Base-by-base conservation (phyloP, 2,329 filamentous ascomycete species). In the Pseudogymnoascus sp. region DNA sequence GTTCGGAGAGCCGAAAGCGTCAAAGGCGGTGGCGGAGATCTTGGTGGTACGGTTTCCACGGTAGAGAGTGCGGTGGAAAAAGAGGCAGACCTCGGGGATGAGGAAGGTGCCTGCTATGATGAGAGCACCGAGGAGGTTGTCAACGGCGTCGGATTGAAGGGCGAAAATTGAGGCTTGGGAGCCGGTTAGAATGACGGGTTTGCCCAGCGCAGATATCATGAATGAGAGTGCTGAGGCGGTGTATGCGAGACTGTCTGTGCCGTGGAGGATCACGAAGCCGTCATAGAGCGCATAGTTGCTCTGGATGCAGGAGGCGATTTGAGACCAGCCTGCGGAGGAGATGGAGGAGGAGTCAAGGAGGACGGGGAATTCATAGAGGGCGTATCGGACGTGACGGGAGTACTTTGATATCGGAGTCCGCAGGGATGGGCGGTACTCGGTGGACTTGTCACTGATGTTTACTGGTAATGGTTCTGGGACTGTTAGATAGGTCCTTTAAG, bases 51-150 rank as follows among this genome's bases (percentile, higher is more conserved):
- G 76, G 66, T 89, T 90, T 9, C 87, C 87, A 12, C 87, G 81
- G 68, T 86, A 88, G 18, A 90, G 78, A 65, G 82, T 84, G 72
- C 87, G 84, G 70, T 89, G 86, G 76, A 90, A 90, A 74, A 88
- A 90, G 38, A 90, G 77, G 68, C 85, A 88, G 25, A 90, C 87
- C 74, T 90, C 87, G 0, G 87, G 86, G 59, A 90, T 87, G 79
- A 86, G 86, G 69, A 89, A 89, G 66, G 89, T 86, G 9, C 86
- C 86, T 12, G 87, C 87, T 61, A 90, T 83, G 62, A 89, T 85
- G 62, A 90, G 74, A 8, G 85, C 85, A 12, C 85, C 85, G 6
- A 90, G 80, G 7, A 90, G 77, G 63, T 90, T 90, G 69, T 89
- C 86, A 7, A 85, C 83, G 5, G 86, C 87, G 71, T 90, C 87